Base-by-base conservation (phyloP, 257 asterid species). In the Fraxinus cuspidata region DNA sequence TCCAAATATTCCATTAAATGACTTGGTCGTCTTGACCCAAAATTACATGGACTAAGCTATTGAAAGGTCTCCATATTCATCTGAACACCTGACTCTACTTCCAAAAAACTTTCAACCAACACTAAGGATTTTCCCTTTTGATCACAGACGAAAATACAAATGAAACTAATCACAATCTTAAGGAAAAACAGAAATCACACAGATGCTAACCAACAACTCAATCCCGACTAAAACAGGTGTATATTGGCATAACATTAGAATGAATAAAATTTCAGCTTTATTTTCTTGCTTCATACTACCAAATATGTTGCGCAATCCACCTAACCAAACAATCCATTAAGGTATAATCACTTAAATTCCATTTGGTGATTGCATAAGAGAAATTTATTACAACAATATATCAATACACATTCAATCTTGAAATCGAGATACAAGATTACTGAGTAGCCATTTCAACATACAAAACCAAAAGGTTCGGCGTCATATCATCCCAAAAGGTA, bases 361-460 rank as follows among this genome's bases (percentile, higher is more conserved):
- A 25, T 29, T 68, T 49, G 42, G 42, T 72, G 40, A 67, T 27
- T 16, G 71, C 72, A 80, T 7, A 72, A 77, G n/a, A 70, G 71
- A 15, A 47, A 35, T 66, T 77, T 72, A 73, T 40, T 81, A 81
- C 81, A 75, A 38, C 82, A 75, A 66, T 79, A 40, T n/a, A 75
- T 67, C 78, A 40, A 66, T 27, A 76, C 66, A 76, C 74, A 72
- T 58, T 74, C 63, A 75, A 58, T 32, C 29, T 53, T 53, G 68
- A 56, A 69, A 80, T 79, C 81, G 79, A 83, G 81, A 71, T 51
- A 63, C 72, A 79, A 75, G 74, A 51, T 75, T 73, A 74, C 80
- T 74, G 56, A 58, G 74, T 84, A 76, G 37, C 81, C 84, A 82
- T 11, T 74, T 53, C 31, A 69, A 79, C 76, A 65, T 21, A 56